phyloP scores from a whole-genome alignment of 192 early-diverging fungal genomes.

The Backusella mclennaniae region DNA sequence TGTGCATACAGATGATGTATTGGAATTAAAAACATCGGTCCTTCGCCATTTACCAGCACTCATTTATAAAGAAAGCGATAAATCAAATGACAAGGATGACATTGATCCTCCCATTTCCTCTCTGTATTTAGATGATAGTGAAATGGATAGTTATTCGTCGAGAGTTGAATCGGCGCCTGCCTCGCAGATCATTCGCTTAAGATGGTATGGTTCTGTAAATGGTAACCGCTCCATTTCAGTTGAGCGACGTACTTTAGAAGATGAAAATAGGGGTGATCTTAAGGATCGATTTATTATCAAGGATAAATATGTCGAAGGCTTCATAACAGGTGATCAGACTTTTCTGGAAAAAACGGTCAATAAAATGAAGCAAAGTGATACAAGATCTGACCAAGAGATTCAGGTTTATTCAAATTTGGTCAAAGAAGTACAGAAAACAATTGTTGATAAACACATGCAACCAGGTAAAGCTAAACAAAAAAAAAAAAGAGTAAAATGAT shows the following conservation, averaged over 20 bases:
- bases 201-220: conserved; percentile 79
- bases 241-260: conserved; percentile 72
- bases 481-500: neutral
- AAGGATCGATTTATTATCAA: conserved; percentile 91
- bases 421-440: conserved; percentile 65
- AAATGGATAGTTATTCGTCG: conserved; percentile 83
- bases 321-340: conserved; percentile 70
- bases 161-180: conserved; percentile 85
- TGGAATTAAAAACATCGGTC: conserved; percentile 89
- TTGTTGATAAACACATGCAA: conserved; percentile 66
- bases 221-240: conserved; percentile 14
- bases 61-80: conserved; percentile 73
- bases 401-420: conserved; percentile 67
- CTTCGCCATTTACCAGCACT: conserved; percentile 89
- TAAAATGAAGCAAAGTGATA: conserved; percentile 72
- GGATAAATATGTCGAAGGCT: conserved; percentile 88
- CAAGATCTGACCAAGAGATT: conserved; percentile 74
- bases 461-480: conserved; percentile 49
- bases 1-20: conserved; percentile 93
- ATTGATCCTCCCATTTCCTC: conserved; percentile 87
- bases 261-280: conserved; percentile 83
- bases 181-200: conserved; percentile 84
- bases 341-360: conserved; percentile 65
- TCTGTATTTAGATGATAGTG: conserved; percentile 89
- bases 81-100: conserved; percentile 22